A percentile compares a stretch with the other conserved stretches of the same genome.
Conservation (phyloP, 108 stramenopile species). For the Cyclostephanos invisitatus region DNA sequence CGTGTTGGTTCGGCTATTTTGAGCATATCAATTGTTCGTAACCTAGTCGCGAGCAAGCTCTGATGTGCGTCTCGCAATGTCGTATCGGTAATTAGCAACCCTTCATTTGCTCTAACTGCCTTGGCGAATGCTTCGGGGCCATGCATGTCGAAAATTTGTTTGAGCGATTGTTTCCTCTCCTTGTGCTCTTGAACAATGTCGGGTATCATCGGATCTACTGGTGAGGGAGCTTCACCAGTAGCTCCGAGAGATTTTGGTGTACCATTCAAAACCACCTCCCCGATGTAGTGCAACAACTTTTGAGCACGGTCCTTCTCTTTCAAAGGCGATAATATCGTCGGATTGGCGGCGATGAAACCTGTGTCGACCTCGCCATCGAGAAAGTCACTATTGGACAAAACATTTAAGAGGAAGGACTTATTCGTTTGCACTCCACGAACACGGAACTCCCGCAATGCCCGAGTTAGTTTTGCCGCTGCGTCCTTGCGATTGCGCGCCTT, state of each 20-base stretch:
- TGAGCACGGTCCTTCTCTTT: constrained; percentile 87
- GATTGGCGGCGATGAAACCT: constrained; percentile 89
- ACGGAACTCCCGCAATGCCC: constrained; percentile 89
- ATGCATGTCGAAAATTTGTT: constrained; percentile 61
- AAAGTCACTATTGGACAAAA: constrained; percentile 88
- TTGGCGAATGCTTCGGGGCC: constrained; percentile 89
- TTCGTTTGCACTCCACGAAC: constrained; percentile 83
- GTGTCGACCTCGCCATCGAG: constrained; percentile 88
- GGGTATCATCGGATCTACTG: constrained; percentile 77
- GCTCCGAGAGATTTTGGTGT: constrained; percentile 90
- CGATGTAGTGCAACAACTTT: constrained; percentile 81
- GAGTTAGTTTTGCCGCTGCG: constrained; percentile 67
- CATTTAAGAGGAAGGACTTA: constrained; percentile 87
- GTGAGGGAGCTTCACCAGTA: constrained; percentile 68
- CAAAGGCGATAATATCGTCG: constrained; percentile 69
- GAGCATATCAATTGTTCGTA: constrained; percentile 87
- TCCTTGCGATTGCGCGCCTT: constrained; percentile 77
- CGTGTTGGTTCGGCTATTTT: constrained; percentile 82
- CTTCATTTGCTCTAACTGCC: constrained; percentile 84
- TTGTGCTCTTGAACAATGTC: constrained; percentile 31
- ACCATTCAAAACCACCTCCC: constrained; percentile 92
- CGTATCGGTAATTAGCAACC: constrained; percentile 93
- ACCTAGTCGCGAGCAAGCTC: constrained; percentile 90
- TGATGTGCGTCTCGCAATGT: constrained; percentile 98
- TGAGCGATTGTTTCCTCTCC: constrained; percentile 50